A percentile compares a stretch with the other conserved stretches of the same genome.
phyloP scores from a whole-genome alignment of 108 stramenopile genomes.

The Pseudonitzschia multistriata region DNA sequence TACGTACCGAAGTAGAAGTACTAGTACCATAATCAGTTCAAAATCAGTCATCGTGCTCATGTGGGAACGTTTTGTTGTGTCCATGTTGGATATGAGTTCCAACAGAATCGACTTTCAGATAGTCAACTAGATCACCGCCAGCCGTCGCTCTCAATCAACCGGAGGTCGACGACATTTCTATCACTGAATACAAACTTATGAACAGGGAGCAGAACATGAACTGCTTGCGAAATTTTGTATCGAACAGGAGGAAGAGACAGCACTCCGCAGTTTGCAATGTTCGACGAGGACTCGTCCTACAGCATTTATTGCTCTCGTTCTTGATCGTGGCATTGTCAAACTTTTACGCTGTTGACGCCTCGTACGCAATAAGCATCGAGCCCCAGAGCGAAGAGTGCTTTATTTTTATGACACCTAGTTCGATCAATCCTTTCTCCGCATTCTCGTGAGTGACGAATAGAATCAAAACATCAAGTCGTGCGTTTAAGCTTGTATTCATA shows the following conservation, averaged over 20 bases:
- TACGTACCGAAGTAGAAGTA: too few relatives aligned
- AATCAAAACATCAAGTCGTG: too few relatives aligned
- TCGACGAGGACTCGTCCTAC: not conserved
- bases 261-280: not conserved
- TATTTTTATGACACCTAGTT: slow-evolving; percentile 16
- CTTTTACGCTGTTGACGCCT: not conserved
- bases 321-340: not conserved
- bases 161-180: too few relatives aligned
- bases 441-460: slow-evolving; percentile 11
- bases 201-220: not conserved
- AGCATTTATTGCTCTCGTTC: not conserved
- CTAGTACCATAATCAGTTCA: too few relatives aligned
- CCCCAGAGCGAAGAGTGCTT: slow-evolving; percentile 32
- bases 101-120: too few relatives aligned
- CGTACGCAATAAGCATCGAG: slow-evolving; percentile 23
- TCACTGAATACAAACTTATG: not conserved
- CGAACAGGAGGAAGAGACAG: not conserved
- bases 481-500: too few relatives aligned
- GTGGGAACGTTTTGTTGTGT: too few relatives aligned
- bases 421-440: not conserved
- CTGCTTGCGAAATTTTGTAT: not conserved
- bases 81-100: too few relatives aligned
- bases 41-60: too few relatives aligned
- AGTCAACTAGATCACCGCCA: too few relatives aligned
- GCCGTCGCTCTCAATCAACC: too few relatives aligned